Base-by-base conservation (phyloP, 2,329 filamentous ascomycete species). In the Pseudocercospora cruenta region DNA sequence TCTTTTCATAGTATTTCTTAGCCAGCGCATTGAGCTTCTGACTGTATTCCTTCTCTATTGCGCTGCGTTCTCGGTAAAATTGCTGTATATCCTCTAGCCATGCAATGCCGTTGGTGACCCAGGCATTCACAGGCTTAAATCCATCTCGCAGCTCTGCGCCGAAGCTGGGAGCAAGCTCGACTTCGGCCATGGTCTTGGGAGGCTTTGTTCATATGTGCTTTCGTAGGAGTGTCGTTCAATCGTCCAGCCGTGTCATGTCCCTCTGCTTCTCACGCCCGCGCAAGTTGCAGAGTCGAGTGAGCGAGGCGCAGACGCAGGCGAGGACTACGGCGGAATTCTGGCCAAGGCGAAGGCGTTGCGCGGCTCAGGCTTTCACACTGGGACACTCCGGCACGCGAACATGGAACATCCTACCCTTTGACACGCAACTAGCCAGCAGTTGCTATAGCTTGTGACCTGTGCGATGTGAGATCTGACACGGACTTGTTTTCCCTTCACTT, bases 1-100 rank as follows among this genome's bases (percentile, higher is more conserved):
- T 99, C 84, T 96, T 96, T 76, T 99, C 96, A 77, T 93, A 95
- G 83, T 97, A 98, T 79, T 95, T 97, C 83, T 95, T 96, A 63
- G 94, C 95, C 59, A 99, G 84, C 2, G 88, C 89, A 72, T 88
- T 91, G 70, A 99, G 88, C 80, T 94, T 98, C 70, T 90, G 86
- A 74, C 92, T 91, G 79, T 99, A 98, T 79, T 99, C 96, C 82
- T 97, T 97, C 82, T 99, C 95, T 78, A 99, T 97, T 39, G 84
- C 88, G 77, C 93, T 92, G 65, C 96, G 88, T 80, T 99, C 95
- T 70, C 95, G 92, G 84, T 98, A 99, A 83, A 98, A 99, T 76
- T 92, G 90, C 79, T 99, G 93, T 69, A 99, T 92, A 75, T 99
- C 95, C 75, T 97, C 94, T 66, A 99, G 89, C 94, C 94, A 99